A percentile compares a stretch with the other conserved stretches of the same genome.
phyloP scores from a whole-genome alignment of 169 alveolate genomes.

The Neospora caninum region DNA sequence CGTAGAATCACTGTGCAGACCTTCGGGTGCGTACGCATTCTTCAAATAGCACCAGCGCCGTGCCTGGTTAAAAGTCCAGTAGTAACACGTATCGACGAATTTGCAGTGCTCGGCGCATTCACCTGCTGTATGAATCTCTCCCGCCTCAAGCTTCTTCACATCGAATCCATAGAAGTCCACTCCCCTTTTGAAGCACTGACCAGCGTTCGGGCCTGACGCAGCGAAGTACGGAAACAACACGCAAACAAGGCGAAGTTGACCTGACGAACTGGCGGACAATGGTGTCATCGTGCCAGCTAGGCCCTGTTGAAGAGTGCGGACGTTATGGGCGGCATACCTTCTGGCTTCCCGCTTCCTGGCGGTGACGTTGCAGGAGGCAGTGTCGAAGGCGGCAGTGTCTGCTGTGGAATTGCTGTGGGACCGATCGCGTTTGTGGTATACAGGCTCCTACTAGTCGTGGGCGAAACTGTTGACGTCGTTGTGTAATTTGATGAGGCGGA shows the following conservation, averaged over 20 bases:
- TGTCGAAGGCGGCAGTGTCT: not conserved
- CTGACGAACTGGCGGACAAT: too few relatives aligned
- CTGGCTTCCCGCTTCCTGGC: not conserved
- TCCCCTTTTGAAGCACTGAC: not conserved
- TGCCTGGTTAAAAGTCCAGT: constrained; percentile 23
- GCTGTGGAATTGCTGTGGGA: not conserved
- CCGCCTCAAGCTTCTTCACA: not conserved
- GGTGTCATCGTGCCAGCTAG: too few relatives aligned
- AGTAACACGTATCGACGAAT: not conserved
- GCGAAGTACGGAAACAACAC: not conserved
- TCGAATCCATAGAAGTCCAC: constrained; percentile 40
- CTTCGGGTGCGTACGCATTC: not conserved
- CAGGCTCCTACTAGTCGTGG: not conserved
- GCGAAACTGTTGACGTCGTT: not conserved
- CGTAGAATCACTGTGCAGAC: not conserved
- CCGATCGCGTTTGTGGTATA: not conserved
- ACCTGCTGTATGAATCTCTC: not conserved
- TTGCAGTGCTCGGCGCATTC: constrained; percentile 41
- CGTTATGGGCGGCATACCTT: not conserved
- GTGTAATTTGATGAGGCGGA: not conserved
- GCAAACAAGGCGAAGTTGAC: too few relatives aligned
- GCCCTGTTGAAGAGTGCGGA: too few relatives aligned
- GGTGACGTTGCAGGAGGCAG: not conserved
- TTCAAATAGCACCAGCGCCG: constrained; percentile 39
- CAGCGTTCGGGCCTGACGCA: not conserved